phyloP scores from a whole-genome alignment of 805 yeast genomes.

The Maudiozyma serrabonitensis region DNA sequence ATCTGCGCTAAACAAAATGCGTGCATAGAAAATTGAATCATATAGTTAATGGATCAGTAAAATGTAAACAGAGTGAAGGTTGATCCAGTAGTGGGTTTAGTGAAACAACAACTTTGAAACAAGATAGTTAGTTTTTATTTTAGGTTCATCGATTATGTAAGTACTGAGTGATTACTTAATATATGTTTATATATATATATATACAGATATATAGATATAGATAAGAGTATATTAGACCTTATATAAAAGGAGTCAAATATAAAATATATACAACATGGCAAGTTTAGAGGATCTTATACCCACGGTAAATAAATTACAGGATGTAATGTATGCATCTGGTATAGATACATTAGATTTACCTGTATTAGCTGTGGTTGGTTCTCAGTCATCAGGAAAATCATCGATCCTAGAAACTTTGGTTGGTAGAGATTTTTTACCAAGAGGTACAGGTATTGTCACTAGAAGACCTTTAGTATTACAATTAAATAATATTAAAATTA shows the following conservation, averaged over 20 bases:
- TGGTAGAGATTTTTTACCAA: constrained; percentile 89
- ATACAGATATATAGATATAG: no score
- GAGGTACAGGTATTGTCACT: constrained; percentile 97
- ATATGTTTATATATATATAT: no score
- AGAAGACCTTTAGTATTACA: constrained; percentile 89
- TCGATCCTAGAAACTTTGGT: constrained; percentile 91
- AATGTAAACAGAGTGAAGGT: no score
- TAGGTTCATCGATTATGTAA: no score
- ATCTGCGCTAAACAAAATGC: no score
- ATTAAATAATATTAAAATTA: constrained; percentile 46
- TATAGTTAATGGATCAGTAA: no score
- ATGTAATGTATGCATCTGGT: constrained; percentile 96
- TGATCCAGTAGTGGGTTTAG: no score
- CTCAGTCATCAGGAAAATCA: constrained; percentile 93
- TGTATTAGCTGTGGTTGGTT: constrained; percentile 89
- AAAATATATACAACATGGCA: constrained; percentile 14
- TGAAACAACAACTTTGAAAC: no score
- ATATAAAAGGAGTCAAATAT: not conserved
- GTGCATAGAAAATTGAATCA: no score
- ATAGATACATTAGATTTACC: constrained; percentile 87
- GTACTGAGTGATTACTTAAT: no score
- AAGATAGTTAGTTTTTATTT: no score
- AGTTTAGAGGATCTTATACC: constrained; percentile 46
- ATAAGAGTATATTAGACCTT: not conserved
- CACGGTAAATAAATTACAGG: constrained; percentile 83